A percentile compares a stretch with the other conserved stretches of the same genome.
Conservation (phyloP, 1,284 basidiomycete genomes). For the Microbotryum scabiosae region DNA sequence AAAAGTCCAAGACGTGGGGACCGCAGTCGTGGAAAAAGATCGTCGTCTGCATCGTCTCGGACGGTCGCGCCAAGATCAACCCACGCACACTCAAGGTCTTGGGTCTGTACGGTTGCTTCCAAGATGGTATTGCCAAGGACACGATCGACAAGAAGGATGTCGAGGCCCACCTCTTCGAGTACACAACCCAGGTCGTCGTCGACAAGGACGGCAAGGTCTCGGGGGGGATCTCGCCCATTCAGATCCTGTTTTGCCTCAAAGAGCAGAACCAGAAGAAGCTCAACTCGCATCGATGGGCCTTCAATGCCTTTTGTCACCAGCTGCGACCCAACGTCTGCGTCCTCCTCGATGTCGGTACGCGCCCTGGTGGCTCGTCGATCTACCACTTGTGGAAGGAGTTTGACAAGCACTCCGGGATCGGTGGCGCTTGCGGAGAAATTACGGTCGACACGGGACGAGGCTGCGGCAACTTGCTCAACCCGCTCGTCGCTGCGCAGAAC, state of each 20-base stretch:
- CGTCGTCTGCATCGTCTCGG: conserved; percentile 78
- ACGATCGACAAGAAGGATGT: conserved; percentile 19
- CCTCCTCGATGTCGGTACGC: conserved; percentile 87
- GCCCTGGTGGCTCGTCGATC: conserved; percentile 78
- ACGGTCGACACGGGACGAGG: conserved; percentile 12
- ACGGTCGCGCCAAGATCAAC: conserved; percentile 77
- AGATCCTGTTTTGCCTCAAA: conserved; percentile 41
- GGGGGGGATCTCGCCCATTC: conserved; percentile 35
- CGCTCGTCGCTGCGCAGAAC: conserved; percentile 80
- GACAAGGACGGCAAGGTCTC: conserved; percentile 13
- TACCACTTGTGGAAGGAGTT: conserved; percentile 87
- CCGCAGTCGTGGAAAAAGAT: conserved; percentile 94
- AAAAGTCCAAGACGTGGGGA: conserved; percentile 84
- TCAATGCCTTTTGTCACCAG: conserved; percentile 42
- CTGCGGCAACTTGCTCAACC: conserved; percentile 67
- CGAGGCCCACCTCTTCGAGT: conserved; percentile 17
- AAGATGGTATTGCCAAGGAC: conserved; percentile 43
- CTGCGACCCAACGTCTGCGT: conserved; percentile 75
- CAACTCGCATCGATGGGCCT: conserved; percentile 40
- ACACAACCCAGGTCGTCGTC: conserved; percentile 25
- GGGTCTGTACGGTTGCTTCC: conserved; percentile 58
- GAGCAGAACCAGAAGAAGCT: conserved; percentile 34
- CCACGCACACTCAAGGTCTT: conserved; percentile 68
- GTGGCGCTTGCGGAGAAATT: conserved; percentile 55
- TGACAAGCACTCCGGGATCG: conserved; percentile 65